phyloP scores from a whole-genome alignment of 768 basidiomycete species.

The Cystofilobasidium capitatum region DNA sequence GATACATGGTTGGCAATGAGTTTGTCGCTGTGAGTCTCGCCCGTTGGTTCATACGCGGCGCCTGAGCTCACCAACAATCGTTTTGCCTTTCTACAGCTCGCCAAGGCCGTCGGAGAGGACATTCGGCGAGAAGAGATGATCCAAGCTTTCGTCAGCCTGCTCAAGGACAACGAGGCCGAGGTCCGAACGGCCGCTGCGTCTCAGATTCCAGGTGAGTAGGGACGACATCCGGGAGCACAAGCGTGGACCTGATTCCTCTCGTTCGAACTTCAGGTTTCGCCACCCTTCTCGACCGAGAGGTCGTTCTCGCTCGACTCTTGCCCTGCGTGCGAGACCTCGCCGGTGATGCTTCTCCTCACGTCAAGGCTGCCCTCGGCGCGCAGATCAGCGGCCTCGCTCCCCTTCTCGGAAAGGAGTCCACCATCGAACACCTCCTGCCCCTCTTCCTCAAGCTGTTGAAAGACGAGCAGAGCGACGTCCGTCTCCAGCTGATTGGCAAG shows the following conservation, averaged over 20 bases:
- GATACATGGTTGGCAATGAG: constrained; percentile 96
- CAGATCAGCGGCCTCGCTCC: constrained; percentile 96
- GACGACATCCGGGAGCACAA: not conserved
- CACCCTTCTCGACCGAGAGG: constrained; percentile 82
- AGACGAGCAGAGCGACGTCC: constrained; percentile 96
- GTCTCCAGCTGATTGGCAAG: constrained; percentile 96
- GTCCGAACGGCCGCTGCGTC: constrained; percentile 91
- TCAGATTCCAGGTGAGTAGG: constrained; percentile 77
- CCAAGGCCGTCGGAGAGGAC: constrained; percentile 78
- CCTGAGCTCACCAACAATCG: not conserved
- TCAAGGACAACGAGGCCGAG: constrained; percentile 98
- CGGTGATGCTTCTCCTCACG: constrained; percentile 89
- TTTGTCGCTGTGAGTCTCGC: constrained; percentile 69
- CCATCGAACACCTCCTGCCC: constrained; percentile 91
- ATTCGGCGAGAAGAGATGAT: constrained; percentile 90
- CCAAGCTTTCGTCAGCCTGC: constrained; percentile 77
- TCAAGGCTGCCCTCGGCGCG: constrained; percentile 87
- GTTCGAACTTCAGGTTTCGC: constrained; percentile 61
- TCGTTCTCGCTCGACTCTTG: constrained; percentile 81
- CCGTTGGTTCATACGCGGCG: not conserved
- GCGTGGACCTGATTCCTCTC: not conserved
- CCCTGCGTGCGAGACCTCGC: constrained; percentile 92
- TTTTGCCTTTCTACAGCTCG: constrained; percentile 51
- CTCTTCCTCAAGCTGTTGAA: constrained; percentile 92
- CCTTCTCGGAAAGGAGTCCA: constrained; percentile 80